Conservation (phyloP, 805 yeast genomes). For the Candida mattraensis region DNA sequence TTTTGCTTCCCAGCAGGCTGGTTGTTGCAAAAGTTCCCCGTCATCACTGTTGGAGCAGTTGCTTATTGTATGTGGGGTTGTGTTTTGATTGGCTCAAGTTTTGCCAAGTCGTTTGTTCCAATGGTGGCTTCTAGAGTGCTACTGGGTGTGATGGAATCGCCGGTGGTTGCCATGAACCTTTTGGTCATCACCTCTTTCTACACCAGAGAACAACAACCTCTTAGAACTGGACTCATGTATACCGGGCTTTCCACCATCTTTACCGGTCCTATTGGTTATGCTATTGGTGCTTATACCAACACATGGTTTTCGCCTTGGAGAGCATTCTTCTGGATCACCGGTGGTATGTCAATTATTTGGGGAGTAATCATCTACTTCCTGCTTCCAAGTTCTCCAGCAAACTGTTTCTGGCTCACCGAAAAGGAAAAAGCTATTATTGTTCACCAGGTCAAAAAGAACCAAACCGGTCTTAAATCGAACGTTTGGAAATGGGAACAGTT, state of each 20-base stretch:
- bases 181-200: constrained; percentile 58
- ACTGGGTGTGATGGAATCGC: constrained; percentile 52
- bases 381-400: constrained; percentile 52
- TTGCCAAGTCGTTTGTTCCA: constrained; percentile 39
- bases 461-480: constrained; percentile 60
- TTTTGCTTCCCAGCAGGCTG: constrained; percentile 40
- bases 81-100: constrained; percentile 45
- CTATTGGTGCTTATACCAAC: constrained; percentile 40
- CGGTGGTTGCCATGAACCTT: constrained; percentile 55
- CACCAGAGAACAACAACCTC: constrained; percentile 47
- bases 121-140: constrained; percentile 46
- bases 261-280: constrained; percentile 50
- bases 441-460: constrained; percentile 55
- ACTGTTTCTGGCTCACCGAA: constrained; percentile 48
- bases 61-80: constrained; percentile 39
- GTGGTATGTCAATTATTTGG: constrained; percentile 52
- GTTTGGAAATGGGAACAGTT: constrained; percentile 57
- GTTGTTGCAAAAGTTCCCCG: constrained; percentile 36
- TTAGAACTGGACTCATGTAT: constrained; percentile 40
- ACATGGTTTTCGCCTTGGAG: constrained; percentile 56
- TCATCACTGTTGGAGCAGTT: constrained; percentile 33
- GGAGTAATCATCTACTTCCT: constrained; percentile 43
- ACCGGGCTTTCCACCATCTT: constrained; percentile 45
- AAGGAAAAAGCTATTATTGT: constrained; percentile 50
- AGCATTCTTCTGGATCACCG: constrained; percentile 56